Conservation (phyloP, 1,284 basidiomycete species). For the Volvariella volvacea region DNA sequence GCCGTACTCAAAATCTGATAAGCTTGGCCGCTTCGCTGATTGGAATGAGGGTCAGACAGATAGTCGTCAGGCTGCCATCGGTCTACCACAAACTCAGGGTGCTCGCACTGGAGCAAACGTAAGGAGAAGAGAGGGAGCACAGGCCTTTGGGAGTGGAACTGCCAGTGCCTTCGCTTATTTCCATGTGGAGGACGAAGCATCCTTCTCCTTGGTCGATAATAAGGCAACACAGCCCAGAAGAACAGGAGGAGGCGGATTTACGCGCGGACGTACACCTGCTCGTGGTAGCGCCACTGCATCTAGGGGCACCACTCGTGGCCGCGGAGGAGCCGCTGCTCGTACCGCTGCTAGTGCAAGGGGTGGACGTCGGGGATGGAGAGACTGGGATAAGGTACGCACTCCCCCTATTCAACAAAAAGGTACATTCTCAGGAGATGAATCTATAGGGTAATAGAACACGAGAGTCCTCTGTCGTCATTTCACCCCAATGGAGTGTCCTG, state of each 20-base stretch:
- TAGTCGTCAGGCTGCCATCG: conserved; percentile 50
- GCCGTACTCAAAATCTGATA: conserved; percentile 97
- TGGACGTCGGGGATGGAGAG: conserved; percentile 78
- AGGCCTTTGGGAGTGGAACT: conserved; percentile 76
- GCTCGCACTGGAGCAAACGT: conserved; percentile 43
- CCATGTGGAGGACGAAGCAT: conserved; percentile 97
- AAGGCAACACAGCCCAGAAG: conserved; percentile 61
- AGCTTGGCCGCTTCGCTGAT: conserved; percentile 95
- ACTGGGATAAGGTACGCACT: conserved; percentile 83
- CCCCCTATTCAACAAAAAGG: conserved; percentile 1
- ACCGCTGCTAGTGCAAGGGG: conserved; percentile 47
- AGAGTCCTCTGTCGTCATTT: conserved; percentile 93
- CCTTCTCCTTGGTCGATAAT: conserved; percentile 95
- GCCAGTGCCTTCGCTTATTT: conserved; percentile 96
- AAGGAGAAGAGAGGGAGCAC: conserved; percentile 58
- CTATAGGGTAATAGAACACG: conserved; percentile 79
- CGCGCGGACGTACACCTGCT: conserved; percentile 46
- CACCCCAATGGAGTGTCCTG: conserved; percentile 87
- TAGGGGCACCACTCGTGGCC: conserved; percentile 46
- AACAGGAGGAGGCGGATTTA: conserved; percentile 56
- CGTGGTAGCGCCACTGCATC: conserved; percentile 33
- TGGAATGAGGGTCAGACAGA: conserved; percentile 82
- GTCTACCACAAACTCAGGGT: conserved; percentile 41
- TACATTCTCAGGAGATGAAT: conserved; percentile 7
- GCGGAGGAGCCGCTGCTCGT: conserved; percentile 26